phyloP scores from a whole-genome alignment of 805 yeast species.

The Ogataea trehalophila region DNA sequence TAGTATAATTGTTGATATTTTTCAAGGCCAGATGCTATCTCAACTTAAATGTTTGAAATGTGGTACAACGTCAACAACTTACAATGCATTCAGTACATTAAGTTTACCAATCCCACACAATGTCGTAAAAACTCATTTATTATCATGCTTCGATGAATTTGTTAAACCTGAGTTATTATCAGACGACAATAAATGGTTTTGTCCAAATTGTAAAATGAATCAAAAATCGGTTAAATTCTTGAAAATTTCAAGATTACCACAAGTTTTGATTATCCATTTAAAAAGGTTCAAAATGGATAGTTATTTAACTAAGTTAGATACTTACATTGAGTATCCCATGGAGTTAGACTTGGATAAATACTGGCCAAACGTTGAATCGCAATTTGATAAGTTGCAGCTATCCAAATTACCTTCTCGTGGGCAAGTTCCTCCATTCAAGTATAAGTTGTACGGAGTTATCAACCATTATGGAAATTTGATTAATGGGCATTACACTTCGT shows the following conservation, averaged over 20 bases:
- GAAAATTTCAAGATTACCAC: slow-evolving; percentile 73
- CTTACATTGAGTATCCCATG: slow-evolving; percentile 64
- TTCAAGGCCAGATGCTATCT: slow-evolving; percentile 89
- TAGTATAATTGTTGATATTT: slow-evolving; percentile 73
- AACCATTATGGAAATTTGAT: slow-evolving; percentile 78
- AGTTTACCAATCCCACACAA: slow-evolving; percentile 72
- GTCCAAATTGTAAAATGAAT: slow-evolving; percentile 66
- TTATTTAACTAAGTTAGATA: slow-evolving; percentile 53
- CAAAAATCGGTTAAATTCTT: slow-evolving; percentile 65
- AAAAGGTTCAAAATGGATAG: slow-evolving; percentile 68
- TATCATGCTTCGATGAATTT: slow-evolving; percentile 73
- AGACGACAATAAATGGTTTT: slow-evolving; percentile 78
- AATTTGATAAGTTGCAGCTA: slow-evolving; percentile 40
- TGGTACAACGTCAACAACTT: slow-evolving; percentile 75
- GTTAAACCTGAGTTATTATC: slow-evolving; percentile 69
- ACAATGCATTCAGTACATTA: slow-evolving; percentile 73
- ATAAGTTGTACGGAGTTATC: slow-evolving; percentile 74
- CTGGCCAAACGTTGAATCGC: slow-evolving; percentile 55
- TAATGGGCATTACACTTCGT: slow-evolving; percentile 88
- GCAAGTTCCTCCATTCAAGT: slow-evolving; percentile 76
- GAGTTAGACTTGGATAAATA: slow-evolving; percentile 52
- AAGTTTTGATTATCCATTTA: slow-evolving; percentile 73
- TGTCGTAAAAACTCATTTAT: slow-evolving; percentile 30
- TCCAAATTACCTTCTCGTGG: slow-evolving; percentile 58
- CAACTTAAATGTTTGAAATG: slow-evolving; percentile 71